phyloP scores from a whole-genome alignment of 2,329 filamentous ascomycete genomes.

The Epichloe hybrida region DNA sequence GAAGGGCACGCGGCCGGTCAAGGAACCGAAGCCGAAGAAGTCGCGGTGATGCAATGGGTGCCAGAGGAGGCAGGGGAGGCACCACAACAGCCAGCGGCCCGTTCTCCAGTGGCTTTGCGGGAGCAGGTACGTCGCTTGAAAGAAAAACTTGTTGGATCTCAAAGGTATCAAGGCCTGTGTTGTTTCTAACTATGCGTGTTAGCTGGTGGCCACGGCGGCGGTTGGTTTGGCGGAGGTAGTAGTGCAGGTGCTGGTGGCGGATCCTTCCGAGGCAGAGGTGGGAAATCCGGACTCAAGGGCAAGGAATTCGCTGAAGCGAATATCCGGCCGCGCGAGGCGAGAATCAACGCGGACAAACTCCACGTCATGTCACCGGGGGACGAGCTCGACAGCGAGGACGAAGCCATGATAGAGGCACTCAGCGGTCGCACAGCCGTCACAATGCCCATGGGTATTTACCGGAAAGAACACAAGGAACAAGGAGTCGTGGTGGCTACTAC shows the following conservation, averaged over 20 bases:
- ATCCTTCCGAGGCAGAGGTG: constrained; percentile 15
- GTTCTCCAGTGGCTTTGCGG: constrained; percentile 21
- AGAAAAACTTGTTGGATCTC: not conserved
- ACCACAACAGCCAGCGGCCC: constrained; percentile 25
- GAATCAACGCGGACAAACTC: constrained; percentile 45
- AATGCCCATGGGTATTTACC: constrained; percentile 43
- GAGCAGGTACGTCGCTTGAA: constrained; percentile 9
- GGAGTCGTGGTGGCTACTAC: constrained; percentile 41
- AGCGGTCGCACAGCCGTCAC: constrained; percentile 18
- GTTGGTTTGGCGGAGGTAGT: constrained; percentile 19
- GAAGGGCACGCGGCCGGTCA: constrained; percentile 23
- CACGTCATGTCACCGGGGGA: constrained; percentile 29
- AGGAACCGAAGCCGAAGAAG: constrained; percentile 29
- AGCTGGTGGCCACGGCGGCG: constrained; percentile 13
- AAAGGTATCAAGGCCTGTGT: not conserved
- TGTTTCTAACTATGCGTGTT: constrained; percentile 1
- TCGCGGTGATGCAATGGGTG: constrained; percentile 30
- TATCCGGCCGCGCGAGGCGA: constrained; percentile 24
- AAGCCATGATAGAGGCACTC: constrained; percentile 26
- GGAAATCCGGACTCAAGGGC: constrained; percentile 20
- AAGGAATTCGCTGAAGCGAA: constrained; percentile 26
- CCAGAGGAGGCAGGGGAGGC: constrained; percentile 23
- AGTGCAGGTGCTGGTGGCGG: constrained; percentile 15
- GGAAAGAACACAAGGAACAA: constrained; percentile 39
- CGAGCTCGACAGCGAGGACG: constrained; percentile 32